These are phyloP conservation scores for Kwoniella shivajii DNA, from an alignment of 1,284 basidiomycete genomes.

Conservation along the genomic window DNA sequence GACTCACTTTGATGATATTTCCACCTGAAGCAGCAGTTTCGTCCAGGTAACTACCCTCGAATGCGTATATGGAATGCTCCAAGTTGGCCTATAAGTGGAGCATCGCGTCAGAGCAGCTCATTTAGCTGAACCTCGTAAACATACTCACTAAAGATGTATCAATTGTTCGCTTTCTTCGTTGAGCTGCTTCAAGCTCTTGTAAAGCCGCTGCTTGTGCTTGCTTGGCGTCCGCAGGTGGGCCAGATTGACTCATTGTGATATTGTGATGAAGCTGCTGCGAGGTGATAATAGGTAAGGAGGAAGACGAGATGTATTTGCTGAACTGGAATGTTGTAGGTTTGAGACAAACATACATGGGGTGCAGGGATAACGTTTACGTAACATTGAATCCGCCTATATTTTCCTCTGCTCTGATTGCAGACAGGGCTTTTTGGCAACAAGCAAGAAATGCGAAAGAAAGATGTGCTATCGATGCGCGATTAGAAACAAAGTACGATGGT, in stretches of 20 bases:
- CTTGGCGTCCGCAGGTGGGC: slow-evolving; percentile 52
- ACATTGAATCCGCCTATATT: not conserved
- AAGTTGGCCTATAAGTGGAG: slow-evolving; percentile 49
- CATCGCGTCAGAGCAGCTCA: not conserved
- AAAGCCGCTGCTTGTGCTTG: slow-evolving; percentile 47
- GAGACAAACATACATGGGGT: slow-evolving; percentile 2
- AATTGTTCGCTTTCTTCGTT: slow-evolving; percentile 43
- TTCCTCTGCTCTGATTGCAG: not conserved
- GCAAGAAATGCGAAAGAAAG: too few relatives aligned
- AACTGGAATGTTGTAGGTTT: not conserved
- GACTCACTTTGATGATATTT: slow-evolving; percentile 55
- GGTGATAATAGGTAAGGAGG: not conserved
- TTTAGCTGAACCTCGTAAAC: not conserved
- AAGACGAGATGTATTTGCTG: not conserved
- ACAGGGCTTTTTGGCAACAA: too few relatives aligned
- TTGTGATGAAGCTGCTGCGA: not conserved
- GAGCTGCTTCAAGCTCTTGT: slow-evolving; percentile 46
- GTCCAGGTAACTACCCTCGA: slow-evolving; percentile 58
- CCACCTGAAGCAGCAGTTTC: slow-evolving; percentile 52
- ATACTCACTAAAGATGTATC: slow-evolving; percentile 42
- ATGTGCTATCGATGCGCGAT: too few relatives aligned
- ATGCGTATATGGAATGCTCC: slow-evolving; percentile 56
- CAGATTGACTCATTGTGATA: slow-evolving; percentile 41
- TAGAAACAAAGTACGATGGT: too few relatives aligned
- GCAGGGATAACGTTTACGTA: not conserved